Evolutionary conservation across 305 asterid genomes (phyloP).

Genomic region (Fraxinus velutina): DNA sequence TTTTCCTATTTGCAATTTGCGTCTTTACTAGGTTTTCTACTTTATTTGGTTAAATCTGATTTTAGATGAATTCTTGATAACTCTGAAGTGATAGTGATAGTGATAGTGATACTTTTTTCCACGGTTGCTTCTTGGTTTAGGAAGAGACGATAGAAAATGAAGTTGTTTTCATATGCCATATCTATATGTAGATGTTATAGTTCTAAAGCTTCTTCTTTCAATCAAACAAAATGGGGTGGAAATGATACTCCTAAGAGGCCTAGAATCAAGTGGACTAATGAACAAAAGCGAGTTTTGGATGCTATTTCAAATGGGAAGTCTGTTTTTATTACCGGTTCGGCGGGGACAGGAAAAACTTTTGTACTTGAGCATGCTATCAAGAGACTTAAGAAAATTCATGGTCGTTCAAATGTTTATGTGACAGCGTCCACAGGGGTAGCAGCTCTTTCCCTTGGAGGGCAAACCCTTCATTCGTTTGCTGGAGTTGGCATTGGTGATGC

Average conservation of each 20-base stretch:
- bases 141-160: conserved; percentile 20
- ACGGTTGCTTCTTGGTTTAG: not conserved
- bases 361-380: conserved; percentile 44
- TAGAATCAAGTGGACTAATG: conserved; percentile 50
- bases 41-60: not conserved
- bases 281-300: conserved; percentile 47
- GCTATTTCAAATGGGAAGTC: conserved; percentile 51
- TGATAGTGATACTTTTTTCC: not conserved
- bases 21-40: not conserved
- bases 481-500: conserved; percentile 50
- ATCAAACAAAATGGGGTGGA: conserved; percentile 12
- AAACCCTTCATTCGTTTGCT: conserved; percentile 72
- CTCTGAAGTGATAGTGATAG: not conserved
- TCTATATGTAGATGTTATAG: conserved; percentile 29
- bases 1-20: not conserved
- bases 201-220: conserved; percentile 23
- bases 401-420: conserved; percentile 48
- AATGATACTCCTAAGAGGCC: conserved; percentile 25
- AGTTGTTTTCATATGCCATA: conserved; percentile 29
- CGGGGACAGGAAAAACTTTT: conserved; percentile 71
- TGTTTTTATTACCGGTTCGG: conserved; percentile 69
- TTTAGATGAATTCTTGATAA: not conserved
- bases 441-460: conserved; percentile 62
- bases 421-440: conserved; percentile 82
- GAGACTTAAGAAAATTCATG: conserved; percentile 48